phyloP scores from a whole-genome alignment of 805 yeast species.

The Candida sithepensis region DNA sequence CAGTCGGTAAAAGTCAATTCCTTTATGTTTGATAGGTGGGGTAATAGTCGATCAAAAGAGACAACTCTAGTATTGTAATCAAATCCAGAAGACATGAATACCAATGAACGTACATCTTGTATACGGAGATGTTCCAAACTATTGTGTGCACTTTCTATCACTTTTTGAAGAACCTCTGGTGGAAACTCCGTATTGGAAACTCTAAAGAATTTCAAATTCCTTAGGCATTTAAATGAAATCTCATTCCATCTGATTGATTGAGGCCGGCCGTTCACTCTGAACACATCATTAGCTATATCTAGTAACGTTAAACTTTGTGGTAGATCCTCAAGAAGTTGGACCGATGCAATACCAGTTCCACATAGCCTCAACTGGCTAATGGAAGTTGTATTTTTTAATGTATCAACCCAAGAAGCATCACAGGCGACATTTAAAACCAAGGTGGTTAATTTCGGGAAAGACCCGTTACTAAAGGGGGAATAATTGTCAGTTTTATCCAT shows the following conservation, averaged over 20 bases:
- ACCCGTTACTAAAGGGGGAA: background rate
- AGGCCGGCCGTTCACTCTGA: background rate
- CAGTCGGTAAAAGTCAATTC: conserved; percentile 14
- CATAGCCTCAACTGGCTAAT: background rate
- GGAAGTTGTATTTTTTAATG: background rate
- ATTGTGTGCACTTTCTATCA: conserved; percentile 9
- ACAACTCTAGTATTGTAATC: conserved; percentile 12
- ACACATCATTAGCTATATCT: background rate
- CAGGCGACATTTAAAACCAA: background rate
- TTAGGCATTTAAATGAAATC: background rate
- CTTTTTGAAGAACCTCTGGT: conserved; percentile 8
- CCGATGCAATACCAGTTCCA: background rate
- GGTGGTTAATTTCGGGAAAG: background rate
- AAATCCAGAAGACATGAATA: conserved; percentile 15
- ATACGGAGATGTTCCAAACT: conserved; percentile 8
- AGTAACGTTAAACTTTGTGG: background rate
- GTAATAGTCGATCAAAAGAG: conserved; percentile 8
- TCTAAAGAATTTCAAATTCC: background rate
- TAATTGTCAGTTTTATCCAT: background rate
- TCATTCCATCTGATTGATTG: background rate
- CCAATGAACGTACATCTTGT: conserved; percentile 8
- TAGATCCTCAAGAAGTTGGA: background rate
- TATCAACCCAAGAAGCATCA: background rate
- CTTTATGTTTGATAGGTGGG: conserved; percentile 12
- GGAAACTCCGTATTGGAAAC: conserved; percentile 9